Evolutionary conservation across 768 basidiomycete species (phyloP), one percentile per base, ranked within the genome.

Genomic region (Suillus subalutaceus): DNA sequence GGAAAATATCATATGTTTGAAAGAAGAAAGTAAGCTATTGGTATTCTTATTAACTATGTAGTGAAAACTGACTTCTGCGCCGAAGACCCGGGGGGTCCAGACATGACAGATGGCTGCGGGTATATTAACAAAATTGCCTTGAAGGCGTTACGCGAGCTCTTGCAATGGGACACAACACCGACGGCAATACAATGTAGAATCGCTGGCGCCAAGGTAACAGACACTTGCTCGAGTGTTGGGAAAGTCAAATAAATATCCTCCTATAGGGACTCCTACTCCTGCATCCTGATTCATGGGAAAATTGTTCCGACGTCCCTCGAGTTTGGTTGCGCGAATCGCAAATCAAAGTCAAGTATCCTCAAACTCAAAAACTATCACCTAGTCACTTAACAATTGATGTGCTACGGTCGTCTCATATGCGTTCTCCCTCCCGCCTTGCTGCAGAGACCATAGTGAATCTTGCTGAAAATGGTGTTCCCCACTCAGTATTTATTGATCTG

Each of bases 391-490:
- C 81, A 4, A 77, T 90, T 48, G 88, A 89, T 63, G 72, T 88
- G n/a, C 78, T 89, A 18, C 82, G 85, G 0, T 75, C 81, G 0
- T 83, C 87, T 0, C 82, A 84, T 16, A 73, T 88, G 67, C 76
- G 77, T 20, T 78, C 80, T 2, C 82, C 84, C 2, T 77, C 81
- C 6, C 77, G 79, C 8, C 77, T 90, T 6, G 85, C 87, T 1
- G 75, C 80, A 1, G 88, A 91, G 68, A 85, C 82, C 0, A 85
- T 90, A 44, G 83, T 89, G 59, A 90, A 90, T 71, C 78, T 90
- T 7, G 80, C 84, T 0, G 88, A 90, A 64, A 90, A 90, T 69
- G 86, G 86, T 0, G 89, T 91, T 3, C 80, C 82, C 7, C 65
- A 74, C 35, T 4, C 53, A 0, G 72, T 81, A 6, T 86, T 90